A percentile compares a stretch with the other conserved stretches of the same genome.
Conservation (phyloP, 1,284 basidiomycete genomes). For the Violaceomyces palustris region DNA sequence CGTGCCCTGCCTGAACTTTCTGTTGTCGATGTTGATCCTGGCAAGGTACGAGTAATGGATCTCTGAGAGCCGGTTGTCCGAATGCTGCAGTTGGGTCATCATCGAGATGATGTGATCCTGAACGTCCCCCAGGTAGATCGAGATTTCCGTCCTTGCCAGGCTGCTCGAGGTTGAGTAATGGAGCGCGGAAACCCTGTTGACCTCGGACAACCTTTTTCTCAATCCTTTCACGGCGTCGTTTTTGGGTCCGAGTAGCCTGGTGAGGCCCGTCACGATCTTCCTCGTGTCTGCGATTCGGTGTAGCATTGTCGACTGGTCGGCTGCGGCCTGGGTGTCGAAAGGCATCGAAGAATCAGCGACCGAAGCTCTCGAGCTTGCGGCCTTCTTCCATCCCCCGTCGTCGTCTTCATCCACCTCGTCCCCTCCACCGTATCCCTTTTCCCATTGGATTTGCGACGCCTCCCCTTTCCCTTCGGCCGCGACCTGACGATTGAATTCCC, state of each 20-base stretch:
- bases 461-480: too few species aligned
- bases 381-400: background rate
- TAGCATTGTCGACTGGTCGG: conserved; percentile 56
- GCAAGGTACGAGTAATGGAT: conserved; percentile 80
- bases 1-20: conserved; percentile 16
- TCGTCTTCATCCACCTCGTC: background rate
- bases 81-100: conserved; percentile 78
- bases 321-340: conserved; percentile 35
- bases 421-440: too few species aligned
- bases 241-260: conserved; percentile 72
- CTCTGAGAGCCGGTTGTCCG: conserved; percentile 80
- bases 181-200: too few species aligned
- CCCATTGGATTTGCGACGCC: too few species aligned
- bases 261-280: conserved; percentile 74
- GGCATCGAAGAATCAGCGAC: too few species aligned
- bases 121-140: conserved; percentile 83
- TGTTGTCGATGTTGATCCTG: conserved; percentile 66
- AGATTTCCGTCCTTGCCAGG: conserved; percentile 35
- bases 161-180: too few species aligned
- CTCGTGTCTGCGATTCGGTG: conserved; percentile 74
- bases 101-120: conserved; percentile 89
- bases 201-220: conserved; percentile 63
- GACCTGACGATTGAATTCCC: too few species aligned
- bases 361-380: too few species aligned
- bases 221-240: conserved; percentile 76